Evolutionary conservation across 495 filamentous ascomycete species (phyloP).

Genomic region (Lophiostoma macrostomum): DNA sequence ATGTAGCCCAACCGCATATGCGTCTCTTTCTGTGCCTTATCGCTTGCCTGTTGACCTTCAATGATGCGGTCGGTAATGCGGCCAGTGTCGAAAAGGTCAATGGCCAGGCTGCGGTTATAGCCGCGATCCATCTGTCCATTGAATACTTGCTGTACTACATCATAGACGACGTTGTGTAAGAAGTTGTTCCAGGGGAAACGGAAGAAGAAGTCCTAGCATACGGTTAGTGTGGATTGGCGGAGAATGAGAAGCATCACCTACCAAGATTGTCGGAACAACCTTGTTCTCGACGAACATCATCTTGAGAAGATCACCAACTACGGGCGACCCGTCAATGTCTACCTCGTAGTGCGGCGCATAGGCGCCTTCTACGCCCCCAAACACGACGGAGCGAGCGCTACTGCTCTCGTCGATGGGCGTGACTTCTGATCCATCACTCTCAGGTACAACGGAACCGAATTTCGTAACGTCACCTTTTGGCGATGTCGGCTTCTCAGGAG

Average conservation of each 20-base stretch:
- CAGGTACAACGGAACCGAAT: slow-evolving; percentile 16
- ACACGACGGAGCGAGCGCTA: slow-evolving; percentile 28
- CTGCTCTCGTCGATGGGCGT: slow-evolving; percentile 33
- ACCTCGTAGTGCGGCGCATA: slow-evolving; percentile 51
- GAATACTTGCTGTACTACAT: slow-evolving; percentile 98
- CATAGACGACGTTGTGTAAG: slow-evolving; percentile 98
- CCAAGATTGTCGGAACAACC: slow-evolving; percentile 93
- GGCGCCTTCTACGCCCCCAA: slow-evolving; percentile 23
- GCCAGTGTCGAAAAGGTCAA: slow-evolving; percentile 86
- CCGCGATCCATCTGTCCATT: slow-evolving; percentile 97
- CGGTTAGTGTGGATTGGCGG: slow-evolving; percentile 3
- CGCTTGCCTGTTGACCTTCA: slow-evolving; percentile 81
- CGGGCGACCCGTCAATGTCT: slow-evolving; percentile 69
- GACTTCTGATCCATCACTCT: slow-evolving; percentile 32
- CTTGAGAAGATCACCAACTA: slow-evolving; percentile 96
- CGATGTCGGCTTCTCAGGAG: not conserved
- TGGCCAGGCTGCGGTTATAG: slow-evolving; percentile 87
- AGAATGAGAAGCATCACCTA: slow-evolving; percentile 47
- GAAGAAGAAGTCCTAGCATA: slow-evolving; percentile 84
- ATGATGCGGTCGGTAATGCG: slow-evolving; percentile 89
- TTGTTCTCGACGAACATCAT: slow-evolving; percentile 93
- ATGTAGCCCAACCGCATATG: slow-evolving; percentile 97
- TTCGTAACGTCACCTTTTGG: slow-evolving; percentile 14
- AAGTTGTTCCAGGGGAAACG: slow-evolving; percentile 99
- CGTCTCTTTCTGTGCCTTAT: slow-evolving; percentile 72